Evolutionary conservation across 768 basidiomycete species (phyloP).

Genomic region (Leucosporidium scottii): DNA sequence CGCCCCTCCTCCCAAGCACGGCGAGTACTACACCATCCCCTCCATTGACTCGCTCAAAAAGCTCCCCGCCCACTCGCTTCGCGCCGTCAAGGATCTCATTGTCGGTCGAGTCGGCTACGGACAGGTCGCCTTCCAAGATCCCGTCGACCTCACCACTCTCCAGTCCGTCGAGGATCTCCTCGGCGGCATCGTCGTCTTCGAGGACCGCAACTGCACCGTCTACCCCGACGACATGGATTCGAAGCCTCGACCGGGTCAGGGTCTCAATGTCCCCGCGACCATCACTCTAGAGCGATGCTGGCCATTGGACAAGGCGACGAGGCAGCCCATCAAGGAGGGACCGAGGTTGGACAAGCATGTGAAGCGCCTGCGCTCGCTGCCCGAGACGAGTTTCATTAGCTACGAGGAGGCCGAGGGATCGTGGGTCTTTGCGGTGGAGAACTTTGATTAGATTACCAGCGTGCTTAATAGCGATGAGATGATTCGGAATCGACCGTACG

Average conservation of each 20-base stretch:
- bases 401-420: conserved; percentile 74
- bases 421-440: conserved; percentile 91
- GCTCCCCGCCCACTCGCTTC: conserved; percentile 64
- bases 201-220: conserved; percentile 84
- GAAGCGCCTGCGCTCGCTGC: conserved; percentile 74
- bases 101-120: conserved; percentile 91
- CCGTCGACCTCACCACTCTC: conserved; percentile 75
- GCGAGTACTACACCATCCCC: conserved; percentile 88
- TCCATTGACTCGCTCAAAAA: conserved; percentile 64
- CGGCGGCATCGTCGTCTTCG: conserved; percentile 80
- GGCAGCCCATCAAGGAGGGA: conserved; percentile 83
- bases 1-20: conserved; percentile 52
- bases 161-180: conserved; percentile 70
- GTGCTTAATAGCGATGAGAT: too few species aligned
- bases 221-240: conserved; percentile 81
- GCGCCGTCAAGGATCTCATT: conserved; percentile 64
- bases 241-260: conserved; percentile 74
- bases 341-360: conserved; percentile 61
- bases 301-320: conserved; percentile 81
- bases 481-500: too few species aligned
- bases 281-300: conserved; percentile 74
- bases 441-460: conserved; percentile 49
- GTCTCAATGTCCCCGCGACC: conserved; percentile 78
- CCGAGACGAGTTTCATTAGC: conserved; percentile 72
- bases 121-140: conserved; percentile 69